Base-by-base conservation (phyloP, 2,329 filamentous ascomycete species). In the Rutstroemia sp. region DNA sequence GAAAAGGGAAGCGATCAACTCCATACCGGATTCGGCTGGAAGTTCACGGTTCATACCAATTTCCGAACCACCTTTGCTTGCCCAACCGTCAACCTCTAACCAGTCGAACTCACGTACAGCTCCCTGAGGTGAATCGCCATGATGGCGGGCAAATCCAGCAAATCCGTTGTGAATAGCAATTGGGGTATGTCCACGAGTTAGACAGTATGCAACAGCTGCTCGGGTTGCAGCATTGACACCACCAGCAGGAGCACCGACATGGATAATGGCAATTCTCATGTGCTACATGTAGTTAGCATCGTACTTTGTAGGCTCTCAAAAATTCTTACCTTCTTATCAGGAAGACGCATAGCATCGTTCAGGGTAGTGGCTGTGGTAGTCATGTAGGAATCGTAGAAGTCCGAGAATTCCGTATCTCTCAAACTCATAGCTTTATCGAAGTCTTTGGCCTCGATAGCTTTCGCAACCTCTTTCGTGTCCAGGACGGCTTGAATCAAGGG, bases 141-240 rank as follows among this genome's bases (percentile, higher is more conserved):
- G 90, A 72, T 99, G 94, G 48, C 94, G 84, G 54, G 90, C 87
- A 57, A 99, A 85, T 16, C 94, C 94, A 34, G 94, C 90, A 73
- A 99, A 99, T 25, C 94, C 94, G 67, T 99, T 99, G 75, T 97
- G 89, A 56, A 99, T 91, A 17, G 90, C 92, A 66, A 97, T 72
- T 4, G 94, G 89, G 52, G 89, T 90, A 71, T 99, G 94, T n/a
- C 94, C 94, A 58, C 91, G 84, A 46, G 88, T 88, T 57, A 95
- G 73, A 71, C 92, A 97, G 76, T 96, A 96, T 34, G 91, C 90
- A 17, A 96, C 92, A 14, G 89, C 92, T 30, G 90, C 92, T 64
- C 94, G 85, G 19, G 95, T 94, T 44, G 94, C 94, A 27, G 92
- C 92, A 73, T 99, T 99, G 89, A 99, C 97, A 66, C 94, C 94